Conservation (phyloP, 1,139 yeast genomes). For the Suhomyces terraborum region DNA sequence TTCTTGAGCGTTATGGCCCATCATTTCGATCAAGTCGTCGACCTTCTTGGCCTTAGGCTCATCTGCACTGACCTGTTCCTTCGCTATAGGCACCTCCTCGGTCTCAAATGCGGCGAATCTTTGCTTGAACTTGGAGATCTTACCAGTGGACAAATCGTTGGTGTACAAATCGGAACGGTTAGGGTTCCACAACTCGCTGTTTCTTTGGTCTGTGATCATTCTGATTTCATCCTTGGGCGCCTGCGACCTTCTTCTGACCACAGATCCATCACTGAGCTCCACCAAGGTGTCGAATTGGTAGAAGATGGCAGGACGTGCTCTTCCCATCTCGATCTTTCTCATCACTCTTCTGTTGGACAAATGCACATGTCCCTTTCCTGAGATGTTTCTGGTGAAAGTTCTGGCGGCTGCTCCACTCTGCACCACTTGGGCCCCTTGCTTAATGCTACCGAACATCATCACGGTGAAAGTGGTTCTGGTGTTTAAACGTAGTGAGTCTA, state of each 20-base stretch:
- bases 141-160: constrained; percentile 81
- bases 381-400: constrained; percentile 26
- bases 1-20: constrained; percentile 64
- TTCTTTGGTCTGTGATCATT: constrained; percentile 86
- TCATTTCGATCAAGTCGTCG: constrained; percentile 60
- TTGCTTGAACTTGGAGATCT: constrained; percentile 79
- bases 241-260: constrained; percentile 77
- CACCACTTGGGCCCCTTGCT: constrained; percentile 5
- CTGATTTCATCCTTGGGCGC: constrained; percentile 86
- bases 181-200: constrained; percentile 85
- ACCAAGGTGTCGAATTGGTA: constrained; percentile 85
- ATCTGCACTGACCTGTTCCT: constrained; percentile 11
- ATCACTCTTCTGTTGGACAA: constrained; percentile 54
- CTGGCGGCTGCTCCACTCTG: constrained; percentile 1
- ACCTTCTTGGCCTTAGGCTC: constrained; percentile 20
- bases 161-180: constrained; percentile 74
- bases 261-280: constrained; percentile 92
- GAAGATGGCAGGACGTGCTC: constrained; percentile 90
- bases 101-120: constrained; percentile 62
- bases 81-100: constrained; percentile 23
- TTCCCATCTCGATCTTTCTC: constrained; percentile 64
- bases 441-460: not conserved
- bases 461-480: not conserved
- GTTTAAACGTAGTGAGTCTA: not conserved
- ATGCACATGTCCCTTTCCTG: constrained; percentile 36